A percentile compares a stretch with the other conserved stretches of the same genome.
These are phyloP conservation scores for Neurospora discreta DNA, from an alignment of 495 filamentous ascomycete genomes.

Conservation along the genomic window DNA sequence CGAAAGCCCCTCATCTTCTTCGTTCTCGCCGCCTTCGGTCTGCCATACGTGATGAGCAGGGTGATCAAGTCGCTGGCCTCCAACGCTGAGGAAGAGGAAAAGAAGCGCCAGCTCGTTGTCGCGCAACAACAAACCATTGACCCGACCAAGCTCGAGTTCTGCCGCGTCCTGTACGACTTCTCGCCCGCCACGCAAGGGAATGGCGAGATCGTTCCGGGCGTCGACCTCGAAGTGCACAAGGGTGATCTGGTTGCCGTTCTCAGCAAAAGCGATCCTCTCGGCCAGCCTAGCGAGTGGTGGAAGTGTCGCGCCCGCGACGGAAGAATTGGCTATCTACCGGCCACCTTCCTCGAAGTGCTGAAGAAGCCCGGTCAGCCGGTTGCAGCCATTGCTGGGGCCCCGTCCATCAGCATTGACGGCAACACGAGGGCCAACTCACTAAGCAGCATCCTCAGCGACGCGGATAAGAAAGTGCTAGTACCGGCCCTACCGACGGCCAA, in stretches of 20 bases:
- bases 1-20: slow-evolving; percentile 96
- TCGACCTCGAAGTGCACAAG: slow-evolving; percentile 88
- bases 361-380: slow-evolving; percentile 41
- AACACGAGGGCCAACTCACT: slow-evolving; percentile 34
- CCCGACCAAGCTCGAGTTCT: slow-evolving; percentile 86
- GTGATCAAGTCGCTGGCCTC: slow-evolving; percentile 75
- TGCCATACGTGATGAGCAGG: slow-evolving; percentile 93
- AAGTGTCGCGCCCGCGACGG: slow-evolving; percentile 87
- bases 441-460: slow-evolving; percentile 28
- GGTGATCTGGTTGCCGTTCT: slow-evolving; percentile 93
- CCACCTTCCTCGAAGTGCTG: slow-evolving; percentile 78
- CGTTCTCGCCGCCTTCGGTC: slow-evolving; percentile 81
- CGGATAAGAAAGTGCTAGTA: slow-evolving; percentile 24
- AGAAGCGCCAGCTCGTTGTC: slow-evolving; percentile 43
- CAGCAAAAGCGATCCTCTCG: slow-evolving; percentile 83
- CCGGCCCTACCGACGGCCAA: slow-evolving; percentile 45
- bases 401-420: slow-evolving; percentile 30
- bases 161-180: slow-evolving; percentile 88
- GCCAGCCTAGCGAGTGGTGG: slow-evolving; percentile 95
- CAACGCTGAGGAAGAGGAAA: slow-evolving; percentile 70
- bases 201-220: slow-evolving; percentile 50
- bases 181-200: slow-evolving; percentile 52
- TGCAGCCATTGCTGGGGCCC: slow-evolving; percentile 43
- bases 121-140: slow-evolving; percentile 48
- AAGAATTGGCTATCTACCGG: slow-evolving; percentile 80